Base-by-base conservation (phyloP, 2,329 filamentous ascomycete genomes). In the Fusarium dlaminii region DNA sequence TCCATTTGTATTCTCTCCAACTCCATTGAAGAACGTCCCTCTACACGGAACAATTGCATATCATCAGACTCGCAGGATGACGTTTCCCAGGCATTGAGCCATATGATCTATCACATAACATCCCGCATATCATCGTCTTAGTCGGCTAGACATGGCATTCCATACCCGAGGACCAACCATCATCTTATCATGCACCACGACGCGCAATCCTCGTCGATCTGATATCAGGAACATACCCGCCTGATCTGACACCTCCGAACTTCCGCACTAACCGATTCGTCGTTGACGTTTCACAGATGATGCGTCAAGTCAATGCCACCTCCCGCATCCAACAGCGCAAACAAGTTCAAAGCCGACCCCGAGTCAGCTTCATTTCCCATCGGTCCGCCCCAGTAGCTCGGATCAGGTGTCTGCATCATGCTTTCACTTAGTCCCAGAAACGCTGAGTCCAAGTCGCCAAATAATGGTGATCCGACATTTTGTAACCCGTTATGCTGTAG, bases 231-330 rank as follows among this genome's bases (percentile, higher is more conserved):
- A 63, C 46, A 52, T 63, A 51, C 10, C 51, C 48, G 17, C 15
- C 13, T 20, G 17, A 27, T 32, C 24, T 43, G 29, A 37, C 34
- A n/a, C 24, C 27, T 66, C 69, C 69, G 56, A 67, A 59, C 46
- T 46, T 72, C 69, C 68, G 67, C n/a, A 45, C 55, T 24, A 30
- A 5, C n/a, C 46, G 32, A 63, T 49, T 65, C 46, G 30, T 12
- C 54, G 3, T 14, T 24, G 36, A 24, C 27, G 24, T 12, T n/a
- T 64, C 63, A 83, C 27, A 83, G 71, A 66, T 83, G 81, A 68
- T 84, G 82, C 13, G 83, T 86, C 45, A 89, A 78, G 74, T 89
- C 87, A 61, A 89, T 89, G 13, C 87, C 87, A 0, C 87, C 87
- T 3, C 86, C 86, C 0, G 83, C 83, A 42, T 89, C 87, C 40